phyloP scores from a whole-genome alignment of 352 stramenopile species.

The Pythium sukuiense region DNA sequence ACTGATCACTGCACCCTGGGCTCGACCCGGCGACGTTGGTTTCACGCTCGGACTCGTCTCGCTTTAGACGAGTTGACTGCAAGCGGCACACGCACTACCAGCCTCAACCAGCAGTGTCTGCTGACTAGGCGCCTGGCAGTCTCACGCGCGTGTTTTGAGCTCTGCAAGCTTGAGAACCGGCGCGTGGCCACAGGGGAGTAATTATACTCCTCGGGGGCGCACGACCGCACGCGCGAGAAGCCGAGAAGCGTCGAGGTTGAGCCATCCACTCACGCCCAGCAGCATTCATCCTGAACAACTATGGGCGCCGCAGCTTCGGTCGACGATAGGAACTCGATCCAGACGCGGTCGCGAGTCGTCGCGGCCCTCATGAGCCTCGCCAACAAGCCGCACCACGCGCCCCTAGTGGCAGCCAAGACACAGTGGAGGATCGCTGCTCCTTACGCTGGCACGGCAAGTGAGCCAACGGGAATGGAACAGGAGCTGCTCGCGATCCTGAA shows the following conservation, averaged over 20 bases:
- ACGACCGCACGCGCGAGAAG: neutral
- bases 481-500: slow-evolving; percentile 71
- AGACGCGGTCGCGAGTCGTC: slow-evolving; percentile 52
- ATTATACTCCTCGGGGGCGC: neutral
- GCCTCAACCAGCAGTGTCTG: neutral
- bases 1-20: neutral
- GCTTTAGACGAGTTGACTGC: neutral
- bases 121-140: neutral
- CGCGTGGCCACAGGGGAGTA: neutral
- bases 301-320: slow-evolving; percentile 49
- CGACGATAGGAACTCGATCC: slow-evolving; percentile 29
- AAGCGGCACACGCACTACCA: neutral
- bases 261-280: neutral
- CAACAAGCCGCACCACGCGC: slow-evolving; percentile 67
- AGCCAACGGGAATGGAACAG: slow-evolving; percentile 63
- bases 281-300: slow-evolving; percentile 4
- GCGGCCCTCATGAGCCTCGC: slow-evolving; percentile 46
- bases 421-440: slow-evolving; percentile 72
- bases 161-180: no score
- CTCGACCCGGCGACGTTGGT: neutral
- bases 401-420: slow-evolving; percentile 73
- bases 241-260: neutral
- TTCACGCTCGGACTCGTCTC: neutral
- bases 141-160: no score
- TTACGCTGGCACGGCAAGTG: slow-evolving; percentile 41